Evolutionary conservation across 2,329 filamentous ascomycete species (phyloP).

Genomic region (Epichloe festucae): DNA sequence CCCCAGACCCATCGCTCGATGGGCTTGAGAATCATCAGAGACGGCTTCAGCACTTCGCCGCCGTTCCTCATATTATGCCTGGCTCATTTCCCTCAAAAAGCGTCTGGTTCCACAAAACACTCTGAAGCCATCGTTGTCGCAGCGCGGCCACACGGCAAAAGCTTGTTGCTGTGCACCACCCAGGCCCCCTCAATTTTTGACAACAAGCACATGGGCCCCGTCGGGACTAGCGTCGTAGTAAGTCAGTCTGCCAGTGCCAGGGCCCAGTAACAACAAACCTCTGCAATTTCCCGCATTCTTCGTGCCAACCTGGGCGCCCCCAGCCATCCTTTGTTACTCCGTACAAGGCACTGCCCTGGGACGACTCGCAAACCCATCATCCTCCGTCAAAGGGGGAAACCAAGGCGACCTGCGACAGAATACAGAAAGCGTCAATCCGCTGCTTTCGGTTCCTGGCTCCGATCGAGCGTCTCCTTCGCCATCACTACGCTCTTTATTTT

Average conservation of each 20-base stretch:
- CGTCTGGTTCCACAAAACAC: not conserved
- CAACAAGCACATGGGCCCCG: not conserved
- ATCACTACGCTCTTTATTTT: conserved; percentile 9
- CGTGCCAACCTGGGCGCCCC: conserved; percentile 6
- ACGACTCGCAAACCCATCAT: conserved; percentile 2
- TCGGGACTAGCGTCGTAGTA: conserved; percentile 11
- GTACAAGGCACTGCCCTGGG: not conserved
- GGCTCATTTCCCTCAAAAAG: not conserved
- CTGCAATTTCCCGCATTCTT: conserved; percentile 26
- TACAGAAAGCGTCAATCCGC: conserved; percentile 1
- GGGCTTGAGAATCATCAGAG: too few species aligned
- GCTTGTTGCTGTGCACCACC: conserved; percentile 1
- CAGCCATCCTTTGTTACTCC: conserved; percentile 7
- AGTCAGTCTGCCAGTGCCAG: conserved; percentile 1
- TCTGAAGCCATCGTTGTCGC: not conserved
- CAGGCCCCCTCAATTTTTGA: not conserved
- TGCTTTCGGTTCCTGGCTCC: conserved; percentile 2
- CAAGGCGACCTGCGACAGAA: conserved; percentile 5
- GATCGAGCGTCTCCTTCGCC: conserved; percentile 2
- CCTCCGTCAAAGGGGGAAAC: conserved; percentile 3
- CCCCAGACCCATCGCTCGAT: too few species aligned
- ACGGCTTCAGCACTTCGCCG: too few species aligned
- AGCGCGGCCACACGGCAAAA: not conserved
- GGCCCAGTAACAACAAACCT: conserved; percentile 17
- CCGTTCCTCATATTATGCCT: not conserved